Evolutionary conservation across 108 stramenopile genomes (phyloP), one percentile per base, ranked within the genome.

Genomic region (Conticribra guillardii): DNA sequence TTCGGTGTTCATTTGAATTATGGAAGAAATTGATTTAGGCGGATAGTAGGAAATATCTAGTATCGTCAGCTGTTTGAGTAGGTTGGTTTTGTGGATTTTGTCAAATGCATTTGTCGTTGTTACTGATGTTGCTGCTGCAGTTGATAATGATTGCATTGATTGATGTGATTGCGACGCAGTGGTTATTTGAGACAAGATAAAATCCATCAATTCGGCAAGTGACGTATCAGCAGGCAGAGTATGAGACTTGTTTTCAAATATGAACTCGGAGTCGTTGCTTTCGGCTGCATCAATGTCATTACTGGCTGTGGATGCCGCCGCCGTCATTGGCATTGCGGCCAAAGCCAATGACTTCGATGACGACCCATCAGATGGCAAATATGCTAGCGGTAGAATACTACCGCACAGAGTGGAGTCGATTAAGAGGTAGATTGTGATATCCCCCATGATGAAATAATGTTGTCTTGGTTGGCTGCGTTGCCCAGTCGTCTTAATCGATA

Each of bases 1-100:
- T 7, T 82, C 79, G 11, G 76, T 55, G 44, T 71, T 81, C 2
- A 55, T 34, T 0, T 51, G 59, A 9, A 73, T 9, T 1, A 48
- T 52, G 2, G 81, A 71, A 0, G 91, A 81, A 50, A 92, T 80
- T 44, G 79, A 75, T 15, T 69, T 62, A 15, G 89, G 76, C 0
- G 92, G 92, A 69, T 88, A 74, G 30, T 77, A 78, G 8, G 76
- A 27, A 59, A 2, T 34, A 2, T 18, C 3, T 30, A 59, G 17
- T 1, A 59, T 30, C 2, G 29, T 31, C 11, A 41, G 8, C 11
- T 41, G 37, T 9, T 41, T 11, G 11, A 41, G 37, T 41, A 9
- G 37, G 37, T 41, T 41, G 37, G 37, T 11, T 41, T 41, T 41
- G 37, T 41, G n/a, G n/a, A n/a, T n/a, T n/a, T n/a, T n/a, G n/a